Conservation (phyloP, 305 asterid genomes). For the Plantago coronopus region DNA sequence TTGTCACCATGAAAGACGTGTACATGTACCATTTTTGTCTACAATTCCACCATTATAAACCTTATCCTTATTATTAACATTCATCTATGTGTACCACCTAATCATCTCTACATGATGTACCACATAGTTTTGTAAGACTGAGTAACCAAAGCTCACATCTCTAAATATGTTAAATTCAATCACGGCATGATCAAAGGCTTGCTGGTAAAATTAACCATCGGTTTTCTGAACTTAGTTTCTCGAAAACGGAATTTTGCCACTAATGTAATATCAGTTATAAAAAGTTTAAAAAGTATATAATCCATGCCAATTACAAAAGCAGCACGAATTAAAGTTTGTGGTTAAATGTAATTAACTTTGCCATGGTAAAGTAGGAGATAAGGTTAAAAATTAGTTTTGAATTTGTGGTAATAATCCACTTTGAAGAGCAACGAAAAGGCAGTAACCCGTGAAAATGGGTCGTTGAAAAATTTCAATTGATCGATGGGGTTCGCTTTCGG, state of each 20-base stretch:
- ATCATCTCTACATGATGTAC: not conserved
- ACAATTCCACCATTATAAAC: not conserved
- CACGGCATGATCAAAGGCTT: too few species aligned
- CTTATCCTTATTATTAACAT: not conserved
- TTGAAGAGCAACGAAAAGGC: not conserved
- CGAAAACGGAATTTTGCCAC: too few species aligned
- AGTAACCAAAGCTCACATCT: not conserved
- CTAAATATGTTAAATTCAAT: not conserved
- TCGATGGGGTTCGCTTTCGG: not conserved
- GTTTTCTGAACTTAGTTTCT: too few species aligned
- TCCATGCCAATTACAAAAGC: too few species aligned
- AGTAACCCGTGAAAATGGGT: constrained; percentile 2
- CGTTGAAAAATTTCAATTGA: not conserved
- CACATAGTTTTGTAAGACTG: not conserved
- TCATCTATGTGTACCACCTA: too few species aligned
- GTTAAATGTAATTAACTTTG: too few species aligned
- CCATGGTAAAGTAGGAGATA: too few species aligned
- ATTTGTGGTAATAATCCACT: too few species aligned
- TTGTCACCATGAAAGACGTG: not conserved
- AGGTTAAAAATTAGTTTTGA: too few species aligned
- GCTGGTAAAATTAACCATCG: too few species aligned
- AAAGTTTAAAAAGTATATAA: too few species aligned
- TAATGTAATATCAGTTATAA: too few species aligned
- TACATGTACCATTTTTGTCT: not conserved
- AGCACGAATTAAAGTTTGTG: not conserved